Evolutionary conservation across 2,329 filamentous ascomycete species (phyloP).

Genomic region (Periconia sp.): DNA sequence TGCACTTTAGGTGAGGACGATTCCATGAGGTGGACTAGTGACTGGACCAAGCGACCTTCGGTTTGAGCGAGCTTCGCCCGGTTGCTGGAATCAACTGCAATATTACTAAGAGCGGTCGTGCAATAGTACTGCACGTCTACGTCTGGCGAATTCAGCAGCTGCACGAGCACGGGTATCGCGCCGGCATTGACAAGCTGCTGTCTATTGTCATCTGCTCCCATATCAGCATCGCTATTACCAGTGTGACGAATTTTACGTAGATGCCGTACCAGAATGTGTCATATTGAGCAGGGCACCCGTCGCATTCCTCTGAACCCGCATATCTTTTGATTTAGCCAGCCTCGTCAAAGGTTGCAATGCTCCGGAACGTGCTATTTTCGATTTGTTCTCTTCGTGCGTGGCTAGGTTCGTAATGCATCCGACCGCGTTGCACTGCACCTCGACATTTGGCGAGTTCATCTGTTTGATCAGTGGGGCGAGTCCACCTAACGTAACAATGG

Average conservation of each 20-base stretch:
- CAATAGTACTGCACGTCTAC: conserved; percentile 99
- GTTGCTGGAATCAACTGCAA: conserved; percentile 92
- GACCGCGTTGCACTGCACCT: conserved; percentile 98
- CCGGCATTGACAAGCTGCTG: conserved; percentile 97
- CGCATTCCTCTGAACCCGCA: conserved; percentile 97
- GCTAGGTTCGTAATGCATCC: conserved; percentile 98
- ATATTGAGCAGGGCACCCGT: conserved; percentile 97
- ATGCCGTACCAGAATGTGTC: conserved; percentile 89
- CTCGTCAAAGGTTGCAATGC: conserved; percentile 89
- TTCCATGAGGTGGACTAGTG: conserved; percentile 94
- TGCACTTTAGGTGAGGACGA: conserved; percentile 93
- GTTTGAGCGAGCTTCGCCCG: conserved; percentile 88
- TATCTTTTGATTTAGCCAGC: conserved; percentile 95
- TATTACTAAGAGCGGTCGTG: conserved; percentile 97
- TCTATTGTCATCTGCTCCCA: conserved; percentile 82
- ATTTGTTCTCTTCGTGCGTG: conserved; percentile 98
- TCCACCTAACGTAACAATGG: conserved; percentile 91
- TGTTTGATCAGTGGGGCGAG: conserved; percentile 91
- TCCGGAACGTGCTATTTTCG: conserved; percentile 94
- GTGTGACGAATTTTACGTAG: neutral
- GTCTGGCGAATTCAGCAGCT: conserved; percentile 88
- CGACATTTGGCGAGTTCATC: conserved; percentile 97
- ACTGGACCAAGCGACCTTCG: conserved; percentile 90
- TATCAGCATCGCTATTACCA: conserved; percentile 24
- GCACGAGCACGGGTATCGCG: conserved; percentile 96